phyloP scores from a whole-genome alignment of 352 stramenopile species.

The Phytophthora vignae region DNA sequence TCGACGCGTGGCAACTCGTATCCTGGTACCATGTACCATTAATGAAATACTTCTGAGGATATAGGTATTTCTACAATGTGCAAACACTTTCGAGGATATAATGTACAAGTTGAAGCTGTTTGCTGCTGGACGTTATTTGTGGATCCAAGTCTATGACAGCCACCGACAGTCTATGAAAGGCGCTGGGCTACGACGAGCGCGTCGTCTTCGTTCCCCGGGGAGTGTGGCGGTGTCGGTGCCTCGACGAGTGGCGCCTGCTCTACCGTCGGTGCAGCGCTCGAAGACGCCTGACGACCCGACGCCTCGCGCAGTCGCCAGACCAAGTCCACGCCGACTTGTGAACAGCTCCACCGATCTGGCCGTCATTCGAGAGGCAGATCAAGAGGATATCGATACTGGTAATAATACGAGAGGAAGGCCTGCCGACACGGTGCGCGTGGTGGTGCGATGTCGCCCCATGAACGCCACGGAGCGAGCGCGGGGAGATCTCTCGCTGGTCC shows the following conservation, averaged over 20 bases:
- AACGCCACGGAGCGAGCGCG: conserved; percentile 56
- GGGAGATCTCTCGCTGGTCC: conserved; percentile 62
- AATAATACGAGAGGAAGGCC: background rate
- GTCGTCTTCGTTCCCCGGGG: conserved; percentile 24
- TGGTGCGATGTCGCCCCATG: conserved; percentile 72
- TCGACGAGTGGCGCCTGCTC: conserved; percentile 4
- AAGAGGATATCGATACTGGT: background rate
- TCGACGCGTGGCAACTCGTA: conserved; percentile 26
- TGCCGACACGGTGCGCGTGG: conserved; percentile 60
- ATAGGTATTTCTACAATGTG: background rate
- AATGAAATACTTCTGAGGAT: conserved; percentile 3
- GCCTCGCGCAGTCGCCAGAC: background rate
- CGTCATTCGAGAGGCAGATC: conserved; percentile 9
- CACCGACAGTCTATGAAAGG: conserved; percentile 26
- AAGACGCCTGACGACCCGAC: conserved; percentile 7
- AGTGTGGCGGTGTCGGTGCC: conserved; percentile 6
- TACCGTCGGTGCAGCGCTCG: conserved; percentile 16
- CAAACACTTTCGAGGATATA: background rate
- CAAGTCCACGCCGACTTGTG: conserved; percentile 15
- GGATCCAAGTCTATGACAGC: background rate
- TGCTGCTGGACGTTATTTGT: conserved; percentile 6
- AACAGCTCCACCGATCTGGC: conserved; percentile 8
- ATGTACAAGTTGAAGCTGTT: conserved; percentile 15
- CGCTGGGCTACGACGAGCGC: conserved; percentile 17
- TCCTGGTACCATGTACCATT: background rate